phyloP scores from a whole-genome alignment of 2,329 filamentous ascomycete species.

The Xylaria sp. region DNA sequence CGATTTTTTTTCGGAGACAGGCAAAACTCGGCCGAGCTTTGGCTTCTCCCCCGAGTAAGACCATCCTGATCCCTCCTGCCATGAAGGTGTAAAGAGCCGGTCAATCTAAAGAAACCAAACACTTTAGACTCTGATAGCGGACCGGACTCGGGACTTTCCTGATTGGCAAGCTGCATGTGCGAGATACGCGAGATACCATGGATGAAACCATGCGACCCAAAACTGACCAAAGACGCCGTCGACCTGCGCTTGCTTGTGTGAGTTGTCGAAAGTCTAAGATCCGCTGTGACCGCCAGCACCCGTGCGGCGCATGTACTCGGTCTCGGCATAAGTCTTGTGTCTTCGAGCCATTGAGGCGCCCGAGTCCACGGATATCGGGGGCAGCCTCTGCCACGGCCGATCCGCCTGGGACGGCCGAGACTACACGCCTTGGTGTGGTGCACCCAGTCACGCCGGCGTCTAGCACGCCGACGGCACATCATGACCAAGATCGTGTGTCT shows the following conservation, averaged over 20 bases:
- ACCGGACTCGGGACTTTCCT: too few species aligned
- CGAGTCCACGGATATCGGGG: slow-evolving; percentile 43
- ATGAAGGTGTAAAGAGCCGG: not conserved
- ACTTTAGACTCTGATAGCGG: not conserved
- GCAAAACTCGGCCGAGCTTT: slow-evolving; percentile 30
- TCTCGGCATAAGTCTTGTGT: slow-evolving; percentile 66
- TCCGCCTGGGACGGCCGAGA: not conserved
- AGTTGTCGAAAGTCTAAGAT: slow-evolving; percentile 70
- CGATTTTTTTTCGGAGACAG: slow-evolving; percentile 26
- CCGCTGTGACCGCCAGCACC: slow-evolving; percentile 67
- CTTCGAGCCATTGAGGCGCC: slow-evolving; percentile 48
- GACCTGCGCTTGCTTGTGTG: slow-evolving; percentile 50
- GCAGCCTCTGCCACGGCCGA: slow-evolving; percentile 30
- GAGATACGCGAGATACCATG: slow-evolving; percentile 10
- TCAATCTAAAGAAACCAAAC: not conserved
- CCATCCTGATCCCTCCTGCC: not conserved
- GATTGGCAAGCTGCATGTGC: slow-evolving; percentile 1
- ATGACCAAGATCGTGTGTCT: slow-evolving; percentile 12
- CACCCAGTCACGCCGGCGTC: slow-evolving; percentile 31
- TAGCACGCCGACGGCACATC: slow-evolving; percentile 13
- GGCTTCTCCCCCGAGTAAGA: slow-evolving; percentile 18
- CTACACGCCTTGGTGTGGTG: not conserved
- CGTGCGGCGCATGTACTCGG: slow-evolving; percentile 69
- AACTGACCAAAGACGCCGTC: slow-evolving; percentile 42
- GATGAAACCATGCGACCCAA: slow-evolving; percentile 27